These are phyloP conservation scores for Theobroma grandiflorum DNA, from an alignment of 441 rosid genomes.

Conservation along the genomic window DNA sequence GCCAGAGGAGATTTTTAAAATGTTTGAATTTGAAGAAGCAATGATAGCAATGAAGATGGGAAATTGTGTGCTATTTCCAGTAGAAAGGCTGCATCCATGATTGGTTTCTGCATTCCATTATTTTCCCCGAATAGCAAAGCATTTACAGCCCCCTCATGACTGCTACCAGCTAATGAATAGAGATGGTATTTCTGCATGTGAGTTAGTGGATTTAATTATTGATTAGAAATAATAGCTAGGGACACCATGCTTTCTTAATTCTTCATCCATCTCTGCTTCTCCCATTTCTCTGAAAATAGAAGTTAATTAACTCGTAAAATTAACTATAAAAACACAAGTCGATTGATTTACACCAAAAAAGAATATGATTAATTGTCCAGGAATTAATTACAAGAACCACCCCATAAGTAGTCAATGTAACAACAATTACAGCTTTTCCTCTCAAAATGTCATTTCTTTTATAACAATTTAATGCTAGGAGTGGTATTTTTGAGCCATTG, in stretches of 20 bases:
- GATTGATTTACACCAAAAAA: too few species aligned
- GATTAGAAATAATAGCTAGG: background rate
- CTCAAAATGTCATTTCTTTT: too few species aligned
- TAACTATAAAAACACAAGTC: too few species aligned
- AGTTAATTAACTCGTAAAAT: background rate
- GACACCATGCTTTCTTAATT: background rate
- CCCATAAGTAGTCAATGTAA: too few species aligned
- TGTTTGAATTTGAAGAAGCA: background rate
- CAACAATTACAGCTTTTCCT: too few species aligned
- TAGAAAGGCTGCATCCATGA: background rate
- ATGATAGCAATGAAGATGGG: background rate
- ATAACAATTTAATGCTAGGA: too few species aligned
- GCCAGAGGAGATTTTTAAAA: background rate
- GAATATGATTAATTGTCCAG: too few species aligned
- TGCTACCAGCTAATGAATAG: background rate
- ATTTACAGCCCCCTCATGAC: background rate
- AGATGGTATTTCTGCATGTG: background rate
- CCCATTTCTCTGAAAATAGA: background rate
- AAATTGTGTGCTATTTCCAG: background rate
- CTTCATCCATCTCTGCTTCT: background rate
- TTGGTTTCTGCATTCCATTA: background rate
- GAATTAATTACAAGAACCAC: too few species aligned
- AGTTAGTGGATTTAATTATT: slow-evolving; percentile 3
- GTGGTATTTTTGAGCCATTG: background rate
- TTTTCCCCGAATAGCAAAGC: slow-evolving; percentile 1